Base-by-base conservation (phyloP, 257 asterid genomes). In the Rhazya stricta region DNA sequence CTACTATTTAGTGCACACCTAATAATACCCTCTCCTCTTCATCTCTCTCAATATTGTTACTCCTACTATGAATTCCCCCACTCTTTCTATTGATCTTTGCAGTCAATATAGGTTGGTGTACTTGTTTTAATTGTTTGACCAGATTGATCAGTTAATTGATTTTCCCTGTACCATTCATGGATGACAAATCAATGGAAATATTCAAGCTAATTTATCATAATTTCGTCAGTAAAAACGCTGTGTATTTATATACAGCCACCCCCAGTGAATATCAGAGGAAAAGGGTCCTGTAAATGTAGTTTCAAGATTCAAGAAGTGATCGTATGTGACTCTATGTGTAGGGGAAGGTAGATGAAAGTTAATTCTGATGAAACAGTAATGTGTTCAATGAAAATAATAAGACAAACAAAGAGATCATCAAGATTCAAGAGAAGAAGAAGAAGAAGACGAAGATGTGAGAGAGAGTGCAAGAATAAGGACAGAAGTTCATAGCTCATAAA, bases 401-500 rank as follows among this genome's bases (percentile, higher is more conserved):
- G 37, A 18, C 43, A 30, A 36, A 34, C 25, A 37, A 65, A 37
- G 27, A 53, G 13, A 72, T 77, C 9, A 72, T 77, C 9, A 48
- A 36, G 66, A 50, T 61, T 34, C 56, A 65, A 7, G 23, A 61
- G 42, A 12, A 19, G 13, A 41, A 25, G 36, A 19, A 29, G 12
- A 27, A 45, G 21, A 16, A n/a, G n/a, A n/a, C n/a, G n/a, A n/a
- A n/a, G n/a, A n/a, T n/a, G n/a, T n/a, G n/a, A n/a, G 12, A 21
- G 57, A 37, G 6, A 21, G 56, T 30, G 32, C 3, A 25, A 56
- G 25, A 10, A 11, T n/a, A 54, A n/a, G 60, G 69, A 71, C 63
- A 74, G 45, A 77, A 68, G 78, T 75, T 78, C 57, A 72, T 74
- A 74, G 76, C 81, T 83, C 81, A 81, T 69, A 79, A 84, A 81